Evolutionary conservation across 768 basidiomycete genomes (phyloP).

Genomic region (Termitomyces sp.): DNA sequence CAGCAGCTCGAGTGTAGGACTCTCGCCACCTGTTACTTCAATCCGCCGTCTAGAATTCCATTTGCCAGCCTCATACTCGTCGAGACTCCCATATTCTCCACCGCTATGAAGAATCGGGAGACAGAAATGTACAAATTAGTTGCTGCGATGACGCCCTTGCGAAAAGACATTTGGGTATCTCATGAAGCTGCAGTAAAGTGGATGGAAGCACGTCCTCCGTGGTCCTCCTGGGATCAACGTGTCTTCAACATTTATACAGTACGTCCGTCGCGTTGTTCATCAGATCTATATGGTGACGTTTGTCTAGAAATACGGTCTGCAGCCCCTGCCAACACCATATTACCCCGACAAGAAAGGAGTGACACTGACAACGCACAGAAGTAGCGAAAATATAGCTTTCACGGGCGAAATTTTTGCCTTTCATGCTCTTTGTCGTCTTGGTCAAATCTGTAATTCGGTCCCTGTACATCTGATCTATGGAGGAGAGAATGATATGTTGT

Average conservation of each 20-base stretch:
- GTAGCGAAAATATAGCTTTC: constrained; percentile 24
- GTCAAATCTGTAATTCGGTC: constrained; percentile 22
- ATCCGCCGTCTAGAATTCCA: constrained; percentile 23
- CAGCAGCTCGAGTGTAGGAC: constrained; percentile 13
- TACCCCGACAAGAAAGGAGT: constrained; percentile 24
- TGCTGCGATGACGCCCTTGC: constrained; percentile 19
- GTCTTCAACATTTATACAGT: constrained; percentile 24
- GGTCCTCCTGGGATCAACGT: constrained; percentile 22
- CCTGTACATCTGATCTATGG: constrained; percentile 29
- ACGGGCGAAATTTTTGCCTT: constrained; percentile 18
- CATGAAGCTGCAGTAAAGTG: constrained; percentile 20
- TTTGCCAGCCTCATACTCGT: constrained; percentile 23
- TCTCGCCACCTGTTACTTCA: constrained; percentile 17
- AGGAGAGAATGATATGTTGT: constrained; percentile 28
- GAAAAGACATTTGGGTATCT: constrained; percentile 23
- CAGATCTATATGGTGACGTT: background rate
- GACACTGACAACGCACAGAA: constrained; percentile 24
- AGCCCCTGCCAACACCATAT: constrained; percentile 23
- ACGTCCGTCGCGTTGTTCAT: background rate
- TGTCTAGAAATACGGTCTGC: constrained; percentile 24
- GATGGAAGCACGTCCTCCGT: constrained; percentile 21
- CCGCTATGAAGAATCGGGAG: constrained; percentile 17
- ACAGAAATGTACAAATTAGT: constrained; percentile 25
- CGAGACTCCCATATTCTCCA: constrained; percentile 21
- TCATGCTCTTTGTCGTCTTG: constrained; percentile 23